phyloP scores from a whole-genome alignment of 148 eudicot genomes.

The Agrostemma githago region DNA sequence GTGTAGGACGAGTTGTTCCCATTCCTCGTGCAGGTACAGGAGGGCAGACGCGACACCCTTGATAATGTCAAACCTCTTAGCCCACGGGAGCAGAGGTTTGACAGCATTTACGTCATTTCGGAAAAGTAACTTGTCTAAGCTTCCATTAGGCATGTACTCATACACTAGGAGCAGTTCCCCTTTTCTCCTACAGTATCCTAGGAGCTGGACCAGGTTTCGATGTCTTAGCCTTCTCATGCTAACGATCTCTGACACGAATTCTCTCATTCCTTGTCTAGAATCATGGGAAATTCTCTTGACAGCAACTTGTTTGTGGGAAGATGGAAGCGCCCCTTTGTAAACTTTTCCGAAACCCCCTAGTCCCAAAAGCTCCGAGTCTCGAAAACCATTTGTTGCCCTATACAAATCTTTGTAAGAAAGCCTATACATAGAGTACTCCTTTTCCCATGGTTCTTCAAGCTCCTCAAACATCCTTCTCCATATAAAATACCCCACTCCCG shows the following conservation, averaged over 20 bases:
- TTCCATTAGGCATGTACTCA: slow-evolving; percentile 46
- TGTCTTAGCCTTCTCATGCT: slow-evolving; percentile 46
- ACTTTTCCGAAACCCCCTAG: slow-evolving; percentile 46
- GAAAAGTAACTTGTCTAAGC: slow-evolving; percentile 35
- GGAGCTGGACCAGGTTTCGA: slow-evolving; percentile 40
- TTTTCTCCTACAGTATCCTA: slow-evolving; percentile 39
- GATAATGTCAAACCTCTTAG: slow-evolving; percentile 29
- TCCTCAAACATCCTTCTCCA: slow-evolving; percentile 29
- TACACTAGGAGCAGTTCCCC: slow-evolving; percentile 42
- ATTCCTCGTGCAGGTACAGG: slow-evolving; percentile 15
- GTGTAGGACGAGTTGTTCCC: too few relatives aligned
- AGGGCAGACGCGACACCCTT: slow-evolving; percentile 42
- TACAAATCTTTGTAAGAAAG: slow-evolving; percentile 34
- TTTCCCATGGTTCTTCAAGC: slow-evolving; percentile 28
- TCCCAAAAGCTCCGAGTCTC: slow-evolving; percentile 32
- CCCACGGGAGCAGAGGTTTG: slow-evolving; percentile 28
- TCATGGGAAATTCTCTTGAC: slow-evolving; percentile 41
- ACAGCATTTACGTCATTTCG: background rate
- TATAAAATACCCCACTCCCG: slow-evolving; percentile 15
- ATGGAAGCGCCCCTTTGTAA: slow-evolving; percentile 35
- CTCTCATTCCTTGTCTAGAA: slow-evolving; percentile 40
- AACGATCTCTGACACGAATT: slow-evolving; percentile 35
- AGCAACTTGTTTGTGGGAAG: slow-evolving; percentile 25
- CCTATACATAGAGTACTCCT: slow-evolving; percentile 24
- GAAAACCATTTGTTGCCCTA: slow-evolving; percentile 38